Evolutionary conservation across 768 basidiomycete species (phyloP), one percentile per base, ranked within the genome.

Genomic region (Melanogaster broomeanus): DNA sequence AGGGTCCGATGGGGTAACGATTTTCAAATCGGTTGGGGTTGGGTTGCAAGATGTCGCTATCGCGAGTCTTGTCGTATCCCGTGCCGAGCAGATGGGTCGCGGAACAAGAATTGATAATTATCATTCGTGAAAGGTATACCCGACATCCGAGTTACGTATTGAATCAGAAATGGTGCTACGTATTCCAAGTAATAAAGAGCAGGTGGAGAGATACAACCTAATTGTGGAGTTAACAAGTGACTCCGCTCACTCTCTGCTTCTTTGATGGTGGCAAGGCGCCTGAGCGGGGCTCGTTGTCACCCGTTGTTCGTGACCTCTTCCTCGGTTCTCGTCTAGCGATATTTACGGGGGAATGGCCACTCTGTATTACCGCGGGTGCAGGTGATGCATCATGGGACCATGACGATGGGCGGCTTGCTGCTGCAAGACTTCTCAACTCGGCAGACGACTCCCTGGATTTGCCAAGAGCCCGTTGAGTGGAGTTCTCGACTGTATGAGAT

Each of bases 21-120:
- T 95, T 25, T 94, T 92, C 79, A 95, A 94, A 70, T 89, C 87
- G 0, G 93, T 95, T 6, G 93, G 93, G 2, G 69, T 93, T 6
- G 90, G 88, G 1, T 69, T 90, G n/a, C 93, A 95, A 61, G 93
- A 96, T 57, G 88, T 90, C 5, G 88, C 85, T 0, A 90, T 95
- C 51, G 84, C 90, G 10, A 76, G 71, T 48, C 79, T 86, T 3
- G 81, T 93, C 2, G 78, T 92, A 2, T 69, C 78, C 4, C 76
- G 75, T 45, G 91, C 92, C 2, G 71, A 82, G 58, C 61, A 72
- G 47, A 68, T 77, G 60, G 75, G 74, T 1, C 56, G 81, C 5
- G 89, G 91, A 8, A 80, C 72, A 0, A 48, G 60, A 0, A 69
- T 90, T 19, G 53, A 61, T 9, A 61, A 70, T 47, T 85, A 80